Percentiles rank a stretch among this genome's conserved stretches.
Evolutionary conservation across 306 rosid species (phyloP).

Genomic region (Vicia sativa): DNA sequence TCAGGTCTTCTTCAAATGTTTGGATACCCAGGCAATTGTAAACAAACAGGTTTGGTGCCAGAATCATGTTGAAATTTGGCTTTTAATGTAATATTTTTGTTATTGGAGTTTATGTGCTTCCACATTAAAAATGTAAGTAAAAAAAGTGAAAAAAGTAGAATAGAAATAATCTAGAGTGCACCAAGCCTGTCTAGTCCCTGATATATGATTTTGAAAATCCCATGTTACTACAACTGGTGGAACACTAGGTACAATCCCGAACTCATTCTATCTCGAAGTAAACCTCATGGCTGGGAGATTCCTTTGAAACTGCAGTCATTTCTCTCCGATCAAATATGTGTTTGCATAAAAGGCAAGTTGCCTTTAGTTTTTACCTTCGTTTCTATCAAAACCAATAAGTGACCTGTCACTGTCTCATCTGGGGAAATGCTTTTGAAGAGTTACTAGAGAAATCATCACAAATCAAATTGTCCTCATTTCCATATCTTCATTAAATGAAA

Average conservation of each 20-base stretch:
- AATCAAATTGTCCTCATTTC: background rate
- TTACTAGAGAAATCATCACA: background rate
- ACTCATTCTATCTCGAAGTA: slow-evolving; percentile 2
- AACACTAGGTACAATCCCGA: slow-evolving; percentile 1
- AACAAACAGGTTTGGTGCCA: slow-evolving; percentile 77
- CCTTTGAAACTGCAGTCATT: slow-evolving; percentile 4
- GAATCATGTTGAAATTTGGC: background rate
- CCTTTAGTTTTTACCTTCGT: background rate
- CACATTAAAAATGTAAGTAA: background rate
- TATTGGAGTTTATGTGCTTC: slow-evolving; percentile 16
- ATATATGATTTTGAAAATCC: background rate
- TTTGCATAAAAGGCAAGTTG: background rate
- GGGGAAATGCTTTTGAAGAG: background rate
- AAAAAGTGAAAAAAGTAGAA: background rate
- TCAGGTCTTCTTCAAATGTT: slow-evolving; percentile 77
- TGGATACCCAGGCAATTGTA: slow-evolving; percentile 71
- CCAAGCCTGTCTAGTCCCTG: slow-evolving; percentile 6
- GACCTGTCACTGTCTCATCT: background rate
- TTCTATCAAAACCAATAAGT: slow-evolving; percentile 2
- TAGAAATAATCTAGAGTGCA: background rate
- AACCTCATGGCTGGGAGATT: slow-evolving; percentile 11
- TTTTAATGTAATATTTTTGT: background rate
- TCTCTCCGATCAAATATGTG: background rate
- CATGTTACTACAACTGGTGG: slow-evolving; percentile 10
- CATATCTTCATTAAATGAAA: slow-evolving; percentile 6